Evolutionary conservation across 495 filamentous ascomycete species (phyloP).

Genomic region (Xylaria intraflava): DNA sequence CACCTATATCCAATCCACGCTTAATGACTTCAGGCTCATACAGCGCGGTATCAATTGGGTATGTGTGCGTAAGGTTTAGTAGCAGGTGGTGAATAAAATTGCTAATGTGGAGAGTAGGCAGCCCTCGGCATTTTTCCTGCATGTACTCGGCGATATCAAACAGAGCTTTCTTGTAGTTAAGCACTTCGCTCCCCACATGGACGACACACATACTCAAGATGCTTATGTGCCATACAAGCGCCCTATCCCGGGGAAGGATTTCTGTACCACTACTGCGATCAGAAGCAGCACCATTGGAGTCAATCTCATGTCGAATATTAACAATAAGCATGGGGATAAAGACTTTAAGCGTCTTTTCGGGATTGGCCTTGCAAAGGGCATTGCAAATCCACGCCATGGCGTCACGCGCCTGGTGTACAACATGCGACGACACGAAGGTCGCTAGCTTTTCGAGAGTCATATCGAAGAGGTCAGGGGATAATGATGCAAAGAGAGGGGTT

Average conservation of each 20-base stretch:
- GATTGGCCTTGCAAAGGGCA: constrained; percentile 86
- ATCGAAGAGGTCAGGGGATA: constrained; percentile 93
- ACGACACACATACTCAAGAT: constrained; percentile 98
- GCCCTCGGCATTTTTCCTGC: constrained; percentile 88
- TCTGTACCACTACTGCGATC: constrained; percentile 90
- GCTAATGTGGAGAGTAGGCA: constrained; percentile 89
- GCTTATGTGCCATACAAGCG: constrained; percentile 92
- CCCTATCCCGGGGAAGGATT: constrained; percentile 85
- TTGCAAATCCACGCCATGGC: constrained; percentile 99
- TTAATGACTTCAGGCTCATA: constrained; percentile 62
- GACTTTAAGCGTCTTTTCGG: constrained; percentile 81
- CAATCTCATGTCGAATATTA: constrained; percentile 92
- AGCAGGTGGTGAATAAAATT: constrained; percentile 98
- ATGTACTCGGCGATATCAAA: constrained; percentile 91
- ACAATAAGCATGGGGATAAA: constrained; percentile 83
- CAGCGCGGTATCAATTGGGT: constrained; percentile 79
- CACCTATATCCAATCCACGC: constrained; percentile 50
- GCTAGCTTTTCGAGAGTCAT: constrained; percentile 86
- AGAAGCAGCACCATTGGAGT: constrained; percentile 93
- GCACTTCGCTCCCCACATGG: constrained; percentile 82
- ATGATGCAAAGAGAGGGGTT: constrained; percentile 78
- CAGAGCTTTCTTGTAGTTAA: constrained; percentile 80
- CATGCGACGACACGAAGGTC: constrained; percentile 88
- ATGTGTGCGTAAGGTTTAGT: constrained; percentile 91
- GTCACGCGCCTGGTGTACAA: constrained; percentile 94